A percentile compares a stretch with the other conserved stretches of the same genome.
Conservation (phyloP, 257 asterid species). For the Paraleonurus japonicus region DNA sequence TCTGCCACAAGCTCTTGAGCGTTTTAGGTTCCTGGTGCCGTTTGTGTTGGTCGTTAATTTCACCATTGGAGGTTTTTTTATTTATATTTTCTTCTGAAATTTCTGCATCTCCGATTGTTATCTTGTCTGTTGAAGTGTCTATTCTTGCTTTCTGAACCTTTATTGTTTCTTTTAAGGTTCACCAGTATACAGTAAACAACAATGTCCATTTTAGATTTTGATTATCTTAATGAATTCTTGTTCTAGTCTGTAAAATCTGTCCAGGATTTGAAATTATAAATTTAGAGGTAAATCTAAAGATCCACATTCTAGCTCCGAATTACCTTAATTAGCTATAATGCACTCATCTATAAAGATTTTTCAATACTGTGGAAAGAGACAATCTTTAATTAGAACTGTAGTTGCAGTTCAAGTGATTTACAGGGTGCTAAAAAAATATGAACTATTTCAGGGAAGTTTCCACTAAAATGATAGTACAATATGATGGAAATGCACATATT, state of each 20-base stretch:
- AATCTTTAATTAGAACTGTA: neutral
- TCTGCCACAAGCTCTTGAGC: constrained; percentile 2
- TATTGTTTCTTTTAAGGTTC: neutral
- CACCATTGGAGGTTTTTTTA: constrained; percentile 64
- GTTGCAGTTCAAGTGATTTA: neutral
- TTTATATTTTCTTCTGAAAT: neutral
- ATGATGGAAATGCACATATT: neutral
- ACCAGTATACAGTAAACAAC: neutral
- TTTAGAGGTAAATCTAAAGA: neutral
- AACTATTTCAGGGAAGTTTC: neutral
- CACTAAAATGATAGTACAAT: neutral
- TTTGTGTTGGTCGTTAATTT: constrained; percentile 70
- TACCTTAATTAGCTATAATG: neutral
- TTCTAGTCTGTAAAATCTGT: neutral
- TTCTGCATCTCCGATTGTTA: neutral
- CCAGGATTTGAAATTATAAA: neutral
- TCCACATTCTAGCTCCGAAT: neutral
- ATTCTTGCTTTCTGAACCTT: neutral
- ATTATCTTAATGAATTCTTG: neutral
- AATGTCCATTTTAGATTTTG: neutral
- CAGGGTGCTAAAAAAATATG: neutral
- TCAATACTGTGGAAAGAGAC: neutral
- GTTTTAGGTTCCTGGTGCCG: constrained; percentile 70
- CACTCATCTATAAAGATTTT: neutral
- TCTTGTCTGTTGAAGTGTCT: neutral